phyloP scores from a whole-genome alignment of 2,329 filamentous ascomycete genomes.

The Tolypocladium guangdongense region DNA sequence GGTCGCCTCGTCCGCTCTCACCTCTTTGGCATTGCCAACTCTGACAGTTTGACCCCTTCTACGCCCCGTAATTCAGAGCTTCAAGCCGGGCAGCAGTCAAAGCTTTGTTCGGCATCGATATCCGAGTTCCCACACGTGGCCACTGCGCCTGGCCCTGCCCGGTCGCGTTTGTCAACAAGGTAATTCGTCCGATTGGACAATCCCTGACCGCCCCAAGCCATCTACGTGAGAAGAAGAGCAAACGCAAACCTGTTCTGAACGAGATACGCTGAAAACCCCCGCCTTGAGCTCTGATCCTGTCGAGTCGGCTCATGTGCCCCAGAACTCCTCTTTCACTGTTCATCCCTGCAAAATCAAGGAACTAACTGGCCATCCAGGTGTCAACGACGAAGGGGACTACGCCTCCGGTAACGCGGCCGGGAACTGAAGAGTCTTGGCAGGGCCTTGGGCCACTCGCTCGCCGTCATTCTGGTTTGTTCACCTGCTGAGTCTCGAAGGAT shows the following conservation, averaged over 20 bases:
- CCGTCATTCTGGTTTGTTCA: not conserved
- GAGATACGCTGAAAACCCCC: conserved; percentile 16
- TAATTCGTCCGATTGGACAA: not conserved
- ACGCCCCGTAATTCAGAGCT: not conserved
- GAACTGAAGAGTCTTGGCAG: too few species aligned
- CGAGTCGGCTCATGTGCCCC: not conserved
- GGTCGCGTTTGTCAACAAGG: not conserved
- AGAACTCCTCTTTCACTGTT: not conserved
- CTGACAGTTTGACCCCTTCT: too few species aligned
- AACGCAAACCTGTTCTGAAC: conserved; percentile 25
- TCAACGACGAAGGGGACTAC: too few species aligned
- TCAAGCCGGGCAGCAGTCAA: not conserved
- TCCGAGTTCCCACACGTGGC: not conserved
- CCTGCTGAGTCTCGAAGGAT: not conserved
- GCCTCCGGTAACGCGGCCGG: not conserved
- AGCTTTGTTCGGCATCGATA: not conserved
- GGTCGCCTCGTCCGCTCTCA: not conserved
- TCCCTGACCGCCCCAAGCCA: not conserved
- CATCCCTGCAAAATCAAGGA: not conserved
- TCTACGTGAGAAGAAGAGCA: conserved; percentile 18
- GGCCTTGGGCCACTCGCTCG: not conserved
- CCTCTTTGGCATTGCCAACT: not conserved
- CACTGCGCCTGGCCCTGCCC: not conserved
- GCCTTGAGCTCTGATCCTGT: conserved; percentile 9
- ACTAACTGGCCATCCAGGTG: not conserved